A percentile compares a stretch with the other conserved stretches of the same genome.
phyloP scores from a whole-genome alignment of 148 eudicot genomes.

The Nepenthes gracilis region DNA sequence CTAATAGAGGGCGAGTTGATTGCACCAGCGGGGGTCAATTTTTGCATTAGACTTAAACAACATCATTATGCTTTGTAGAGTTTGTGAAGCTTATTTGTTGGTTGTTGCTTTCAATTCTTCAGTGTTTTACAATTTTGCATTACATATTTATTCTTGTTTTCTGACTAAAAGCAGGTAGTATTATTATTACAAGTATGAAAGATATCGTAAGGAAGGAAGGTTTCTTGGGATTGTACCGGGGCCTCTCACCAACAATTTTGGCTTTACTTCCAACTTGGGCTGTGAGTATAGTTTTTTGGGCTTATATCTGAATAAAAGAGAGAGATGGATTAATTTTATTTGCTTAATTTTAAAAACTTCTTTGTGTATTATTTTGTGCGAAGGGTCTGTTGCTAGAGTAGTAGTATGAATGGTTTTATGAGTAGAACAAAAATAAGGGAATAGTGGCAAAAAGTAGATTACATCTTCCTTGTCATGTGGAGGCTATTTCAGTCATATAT shows the following conservation, averaged over 20 bases:
- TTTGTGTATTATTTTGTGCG: background rate
- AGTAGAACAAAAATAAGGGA: no score
- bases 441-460: no score
- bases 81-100: background rate
- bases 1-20: no score
- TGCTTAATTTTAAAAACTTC: background rate
- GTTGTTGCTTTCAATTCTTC: no score
- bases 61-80: no score
- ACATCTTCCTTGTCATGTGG: no score
- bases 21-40: no score
- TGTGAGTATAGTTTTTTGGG: slow-evolving; percentile 32
- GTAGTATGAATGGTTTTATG: background rate
- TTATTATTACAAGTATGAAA: slow-evolving; percentile 62
- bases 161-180: slow-evolving; percentile 49
- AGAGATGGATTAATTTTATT: background rate
- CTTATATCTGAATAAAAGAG: background rate
- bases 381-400: background rate
- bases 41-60: no score
- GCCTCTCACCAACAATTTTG: slow-evolving; percentile 83
- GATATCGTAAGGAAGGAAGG: slow-evolving; percentile 70
- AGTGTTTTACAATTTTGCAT: background rate
- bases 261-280: slow-evolving; percentile 98
- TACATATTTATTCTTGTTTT: slow-evolving; percentile 1
- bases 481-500: no score
- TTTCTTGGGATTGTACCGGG: slow-evolving; percentile 71